Base-by-base conservation (phyloP, 2,329 filamentous ascomycete species). In the Claviceps humidiphila region DNA sequence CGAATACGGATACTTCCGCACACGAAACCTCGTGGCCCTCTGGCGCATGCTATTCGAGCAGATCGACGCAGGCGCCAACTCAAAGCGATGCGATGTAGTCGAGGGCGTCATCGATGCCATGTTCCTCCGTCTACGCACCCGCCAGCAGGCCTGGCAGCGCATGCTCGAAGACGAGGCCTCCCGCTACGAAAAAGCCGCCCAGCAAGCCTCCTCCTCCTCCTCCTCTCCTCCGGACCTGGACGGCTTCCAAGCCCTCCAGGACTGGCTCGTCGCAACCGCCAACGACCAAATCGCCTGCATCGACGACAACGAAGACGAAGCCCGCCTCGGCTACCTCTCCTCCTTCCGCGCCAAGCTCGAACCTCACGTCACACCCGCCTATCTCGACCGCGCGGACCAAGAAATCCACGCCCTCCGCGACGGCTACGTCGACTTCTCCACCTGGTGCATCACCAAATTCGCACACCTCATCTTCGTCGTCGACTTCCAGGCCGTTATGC, bases 261-360 rank as follows among this genome's bases (percentile, higher is more conserved):
- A 98, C 71, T 98, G 91, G 89, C 84, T 98, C 52, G 83, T 98
- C 51, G 90, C 93, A 46, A 89, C 94, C 53, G 93, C 94, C 59
- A 98, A 98, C 71, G 93, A 98, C 70, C 93, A 98, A 68, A 97
- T 98, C 65, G 90, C 90, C 53, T 96, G 89, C 68, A 95, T 98
- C 62, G 93, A 97, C 66, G 94, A 97, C 63, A 85, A 85, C 58
- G 85, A 88, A 55, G 85, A 87, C 51, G 81, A 82, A 51, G 81
- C 80, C 54, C 82, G 85, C 37, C 73, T 86, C 26, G 87, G 86
- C 34, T 96, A 96, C 71, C 77, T 97, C 49, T 84, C 87, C 4
- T 84, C 85, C 61, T 96, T 96, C 79, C 82, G 82, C 59, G 81
- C 84, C 59, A 88, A 93, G 62, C 85, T 94, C 63, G 85, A 88